phyloP scores from a whole-genome alignment of 2,329 filamentous ascomycete genomes.

The Ceratocystis lukuohia region DNA sequence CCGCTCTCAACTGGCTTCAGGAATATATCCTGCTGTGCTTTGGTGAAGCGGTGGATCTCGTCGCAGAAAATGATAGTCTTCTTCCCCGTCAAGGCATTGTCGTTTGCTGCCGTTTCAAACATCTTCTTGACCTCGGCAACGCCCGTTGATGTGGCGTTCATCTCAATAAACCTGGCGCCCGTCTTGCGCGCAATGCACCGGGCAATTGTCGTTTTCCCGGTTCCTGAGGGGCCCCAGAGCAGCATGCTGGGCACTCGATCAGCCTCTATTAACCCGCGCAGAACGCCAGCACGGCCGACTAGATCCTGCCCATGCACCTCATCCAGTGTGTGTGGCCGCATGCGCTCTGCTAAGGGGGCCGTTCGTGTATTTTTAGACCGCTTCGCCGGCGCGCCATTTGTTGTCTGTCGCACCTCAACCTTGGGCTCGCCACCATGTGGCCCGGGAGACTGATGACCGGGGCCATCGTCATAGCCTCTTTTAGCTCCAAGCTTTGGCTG shows the following conservation, averaged over 20 bases:
- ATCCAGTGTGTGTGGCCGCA: constrained; percentile 73
- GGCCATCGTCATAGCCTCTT: constrained; percentile 42
- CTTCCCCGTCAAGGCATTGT: constrained; percentile 65
- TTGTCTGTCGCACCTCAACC: not conserved
- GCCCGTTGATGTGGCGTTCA: constrained; percentile 82
- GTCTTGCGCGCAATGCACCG: constrained; percentile 74
- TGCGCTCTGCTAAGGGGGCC: constrained; percentile 82
- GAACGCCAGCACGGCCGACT: constrained; percentile 69
- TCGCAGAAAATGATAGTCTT: constrained; percentile 97
- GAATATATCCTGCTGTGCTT: constrained; percentile 89
- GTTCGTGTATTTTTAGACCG: constrained; percentile 55
- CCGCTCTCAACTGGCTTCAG: constrained; percentile 83
- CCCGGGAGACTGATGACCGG: constrained; percentile 25
- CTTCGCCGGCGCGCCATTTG: constrained; percentile 32
- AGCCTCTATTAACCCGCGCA: constrained; percentile 73
- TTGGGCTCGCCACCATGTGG: not conserved
- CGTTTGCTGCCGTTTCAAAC: constrained; percentile 70
- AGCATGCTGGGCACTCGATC: constrained; percentile 90
- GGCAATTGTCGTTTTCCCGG: constrained; percentile 84
- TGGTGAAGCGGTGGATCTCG: constrained; percentile 86
- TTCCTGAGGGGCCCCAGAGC: constrained; percentile 72
- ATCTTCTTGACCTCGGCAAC: constrained; percentile 87
- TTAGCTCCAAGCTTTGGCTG: constrained; percentile 26
- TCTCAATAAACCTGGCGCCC: constrained; percentile 79
- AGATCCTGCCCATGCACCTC: constrained; percentile 86